Evolutionary conservation across 176 grass and related monocot species (phyloP), one percentile per base, ranked within the genome.

Genomic region (Lolium rigidum): DNA sequence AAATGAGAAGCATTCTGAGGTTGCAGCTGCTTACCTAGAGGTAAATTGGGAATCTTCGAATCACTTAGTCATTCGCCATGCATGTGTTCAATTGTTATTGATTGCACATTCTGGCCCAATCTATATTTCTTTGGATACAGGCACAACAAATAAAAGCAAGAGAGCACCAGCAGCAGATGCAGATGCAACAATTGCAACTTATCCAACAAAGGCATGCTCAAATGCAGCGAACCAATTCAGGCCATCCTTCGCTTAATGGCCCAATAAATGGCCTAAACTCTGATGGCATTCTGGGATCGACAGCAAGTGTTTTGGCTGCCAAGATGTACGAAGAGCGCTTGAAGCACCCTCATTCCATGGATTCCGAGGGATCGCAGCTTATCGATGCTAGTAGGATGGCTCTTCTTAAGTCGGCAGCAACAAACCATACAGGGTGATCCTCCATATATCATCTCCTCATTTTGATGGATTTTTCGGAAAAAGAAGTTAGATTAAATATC

Each of bases 251-350:
- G 75, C 92, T 94, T 87, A 94, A 85, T 61, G 87, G 93, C 68
- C 83, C 93, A 64, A 87, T 98, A 78, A 98, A 87, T 69, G 66
- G 89, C 35, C 77, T 90, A 77, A 98, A 95, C 39, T 88, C 95
- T 52, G 93, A 98, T 62, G 86, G 91, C 50, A 90, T 98, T 91
- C 76, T 94, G 68, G 95, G 91, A 55, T 91, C 95, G 55, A 93
- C 95, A 77, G 93, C 95, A 79, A 98, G 93, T 89, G 89, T 94
- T 68, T 94, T 98, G 54, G 95, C 95, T 83, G 95, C 93, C 56
- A 98, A 95, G 86, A 95, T 98, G 86, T 98, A 98, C 47, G 95
- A 98, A 93, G 95, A 98, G 51, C 93, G 95, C 12, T 88, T 95
- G 68, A 98, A 98, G 77, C 89, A 90, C 55, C 90, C 95, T 70